phyloP scores from a whole-genome alignment of 352 stramenopile genomes.

The Phytopythium delawarense region DNA sequence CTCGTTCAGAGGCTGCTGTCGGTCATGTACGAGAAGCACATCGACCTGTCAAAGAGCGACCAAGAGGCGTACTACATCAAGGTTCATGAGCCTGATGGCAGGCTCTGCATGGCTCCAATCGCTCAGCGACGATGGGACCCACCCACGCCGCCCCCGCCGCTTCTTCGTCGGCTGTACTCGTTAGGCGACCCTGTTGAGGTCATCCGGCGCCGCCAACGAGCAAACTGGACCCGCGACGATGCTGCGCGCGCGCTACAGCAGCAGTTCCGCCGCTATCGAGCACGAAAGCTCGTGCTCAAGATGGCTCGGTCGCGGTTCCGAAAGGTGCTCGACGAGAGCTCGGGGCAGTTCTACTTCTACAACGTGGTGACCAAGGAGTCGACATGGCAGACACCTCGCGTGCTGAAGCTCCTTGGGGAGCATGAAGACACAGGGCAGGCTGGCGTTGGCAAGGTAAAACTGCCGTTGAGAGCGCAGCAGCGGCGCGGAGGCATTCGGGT shows the following conservation, averaged over 20 bases:
- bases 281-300: slow-evolving; percentile 29
- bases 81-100: neutral
- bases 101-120: neutral
- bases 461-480: neutral
- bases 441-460: neutral
- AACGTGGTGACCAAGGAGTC: slow-evolving; percentile 67
- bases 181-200: slow-evolving; percentile 66
- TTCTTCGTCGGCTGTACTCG: slow-evolving; percentile 53
- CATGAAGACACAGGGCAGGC: slow-evolving; percentile 3
- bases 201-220: slow-evolving; percentile 35
- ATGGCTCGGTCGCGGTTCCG: slow-evolving; percentile 51
- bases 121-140: slow-evolving; percentile 15
- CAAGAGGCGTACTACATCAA: slow-evolving; percentile 47
- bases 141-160: slow-evolving; percentile 21
- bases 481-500: slow-evolving; percentile 8
- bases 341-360: slow-evolving; percentile 64
- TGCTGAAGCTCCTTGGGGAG: slow-evolving; percentile 20
- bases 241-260: slow-evolving; percentile 54
- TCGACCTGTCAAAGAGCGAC: slow-evolving; percentile 26
- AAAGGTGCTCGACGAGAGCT: slow-evolving; percentile 49
- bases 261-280: slow-evolving; percentile 37
- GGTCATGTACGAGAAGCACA: slow-evolving; percentile 63
- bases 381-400: slow-evolving; percentile 55
- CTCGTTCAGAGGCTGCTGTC: neutral
- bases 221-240: slow-evolving; percentile 44